Evolutionary conservation across 2,329 filamentous ascomycete species (phyloP).

Genomic region (Reticulascus tulasneorum): DNA sequence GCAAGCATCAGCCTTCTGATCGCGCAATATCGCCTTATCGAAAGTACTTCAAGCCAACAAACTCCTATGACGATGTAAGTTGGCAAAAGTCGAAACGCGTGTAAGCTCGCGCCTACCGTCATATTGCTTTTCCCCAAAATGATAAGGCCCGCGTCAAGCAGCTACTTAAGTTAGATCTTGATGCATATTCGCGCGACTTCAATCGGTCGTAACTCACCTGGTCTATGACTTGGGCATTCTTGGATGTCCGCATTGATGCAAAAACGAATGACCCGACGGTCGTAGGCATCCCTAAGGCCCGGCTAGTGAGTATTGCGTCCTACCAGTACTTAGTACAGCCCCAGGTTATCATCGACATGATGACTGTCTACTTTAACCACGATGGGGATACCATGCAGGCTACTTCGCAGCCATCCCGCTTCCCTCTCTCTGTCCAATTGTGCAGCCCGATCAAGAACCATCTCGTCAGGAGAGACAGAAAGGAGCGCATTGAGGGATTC

Average conservation of each 20-base stretch:
- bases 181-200: too few species aligned
- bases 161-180: too few species aligned
- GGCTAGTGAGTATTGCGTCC: conserved; percentile 34
- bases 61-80: not conserved
- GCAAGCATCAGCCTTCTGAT: conserved; percentile 19
- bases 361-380: conserved; percentile 27
- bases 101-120: conserved; percentile 18
- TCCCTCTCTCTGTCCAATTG: conserved; percentile 34
- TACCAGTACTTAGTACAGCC: not conserved
- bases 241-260: conserved; percentile 28
- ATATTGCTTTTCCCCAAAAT: conserved; percentile 38
- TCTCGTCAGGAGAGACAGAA: conserved; percentile 29
- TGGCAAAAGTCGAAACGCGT: conserved; percentile 8
- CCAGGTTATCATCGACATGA: not conserved
- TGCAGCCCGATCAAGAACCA: conserved; percentile 28
- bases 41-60: not conserved
- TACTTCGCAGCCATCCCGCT: conserved; percentile 27
- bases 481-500: conserved; percentile 27
- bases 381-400: conserved; percentile 37
- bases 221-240: conserved; percentile 31
- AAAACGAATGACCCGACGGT: conserved; percentile 35
- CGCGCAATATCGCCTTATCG: conserved; percentile 20
- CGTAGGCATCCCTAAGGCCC: conserved; percentile 32
- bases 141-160: conserved; percentile 33
- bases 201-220: too few species aligned